phyloP scores from a whole-genome alignment of 106 monocot genomes.

The Vanilla planifolia region DNA sequence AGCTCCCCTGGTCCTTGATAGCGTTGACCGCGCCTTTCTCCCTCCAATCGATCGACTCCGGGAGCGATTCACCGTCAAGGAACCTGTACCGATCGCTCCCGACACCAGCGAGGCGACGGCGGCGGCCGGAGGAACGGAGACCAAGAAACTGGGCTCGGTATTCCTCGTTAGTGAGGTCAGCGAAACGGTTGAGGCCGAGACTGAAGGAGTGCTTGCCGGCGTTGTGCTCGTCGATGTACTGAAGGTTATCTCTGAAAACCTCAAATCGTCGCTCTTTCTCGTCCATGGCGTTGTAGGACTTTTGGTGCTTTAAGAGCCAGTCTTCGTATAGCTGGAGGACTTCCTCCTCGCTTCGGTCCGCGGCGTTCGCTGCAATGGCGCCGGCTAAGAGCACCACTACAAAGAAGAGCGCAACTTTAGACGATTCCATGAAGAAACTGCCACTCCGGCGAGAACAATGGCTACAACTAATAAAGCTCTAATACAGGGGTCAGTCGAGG shows the following conservation, averaged over 20 bases:
- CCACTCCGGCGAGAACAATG: too few relatives aligned
- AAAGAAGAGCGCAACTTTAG: constrained; percentile 5
- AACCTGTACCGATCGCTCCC: constrained; percentile 22
- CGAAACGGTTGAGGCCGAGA: constrained; percentile 67
- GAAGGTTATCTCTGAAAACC: constrained; percentile 63
- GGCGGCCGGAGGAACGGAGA: neutral
- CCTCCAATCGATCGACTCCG: constrained; percentile 73
- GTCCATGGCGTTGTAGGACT: constrained; percentile 20
- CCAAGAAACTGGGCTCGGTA: constrained; percentile 44
- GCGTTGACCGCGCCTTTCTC: constrained; percentile 43
- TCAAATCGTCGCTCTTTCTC: constrained; percentile 46
- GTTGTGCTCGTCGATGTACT: constrained; percentile 67
- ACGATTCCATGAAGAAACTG: too few relatives aligned
- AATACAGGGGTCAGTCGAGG: too few relatives aligned
- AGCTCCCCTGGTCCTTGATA: constrained; percentile 69
- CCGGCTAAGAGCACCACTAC: neutral
- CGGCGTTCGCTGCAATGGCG: neutral
- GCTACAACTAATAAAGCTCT: too few relatives aligned
- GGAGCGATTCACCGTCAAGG: constrained; percentile 30
- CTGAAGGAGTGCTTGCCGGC: constrained; percentile 36
- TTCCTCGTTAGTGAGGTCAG: constrained; percentile 78
- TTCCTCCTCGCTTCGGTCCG: constrained; percentile 39
- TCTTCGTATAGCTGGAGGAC: constrained; percentile 32
- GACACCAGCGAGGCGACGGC: too few relatives aligned
- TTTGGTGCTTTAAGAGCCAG: constrained; percentile 45